These are phyloP conservation scores for Hymenoscyphus linearis DNA, from an alignment of 2,329 filamentous ascomycete species.

Conservation along the genomic window DNA sequence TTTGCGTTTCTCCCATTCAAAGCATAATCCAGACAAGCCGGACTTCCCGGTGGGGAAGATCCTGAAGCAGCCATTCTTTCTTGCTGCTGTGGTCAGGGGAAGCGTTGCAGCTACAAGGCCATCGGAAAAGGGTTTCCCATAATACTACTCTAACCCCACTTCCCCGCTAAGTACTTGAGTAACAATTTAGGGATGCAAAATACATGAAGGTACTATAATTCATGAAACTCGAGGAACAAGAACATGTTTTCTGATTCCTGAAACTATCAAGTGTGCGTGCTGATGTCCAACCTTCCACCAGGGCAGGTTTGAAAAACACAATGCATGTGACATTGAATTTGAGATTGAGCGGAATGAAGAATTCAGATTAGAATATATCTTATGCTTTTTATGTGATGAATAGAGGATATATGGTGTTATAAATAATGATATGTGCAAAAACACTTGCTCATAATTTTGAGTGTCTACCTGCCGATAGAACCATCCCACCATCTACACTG, in stretches of 20 bases:
- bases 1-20: not conserved
- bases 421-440: not conserved
- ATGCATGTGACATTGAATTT: not conserved
- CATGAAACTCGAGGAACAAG: conserved; percentile 5
- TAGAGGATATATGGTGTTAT: not conserved
- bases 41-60: not conserved
- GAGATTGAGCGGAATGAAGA: not conserved
- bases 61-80: not conserved
- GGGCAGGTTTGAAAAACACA: not conserved
- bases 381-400: not conserved
- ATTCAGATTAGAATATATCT: not conserved
- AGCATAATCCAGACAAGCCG: not conserved
- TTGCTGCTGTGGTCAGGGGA: too few species aligned
- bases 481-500: conserved; percentile 30
- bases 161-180: conserved; percentile 1
- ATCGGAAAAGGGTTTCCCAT: conserved; percentile 10
- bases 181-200: not conserved
- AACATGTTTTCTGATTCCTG: conserved; percentile 12
- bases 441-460: conserved; percentile 15
- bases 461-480: conserved; percentile 11
- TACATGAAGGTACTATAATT: not conserved
- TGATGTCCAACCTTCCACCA: conserved; percentile 3
- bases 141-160: not conserved
- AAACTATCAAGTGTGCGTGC: conserved; percentile 12
- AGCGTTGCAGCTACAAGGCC: not conserved